Evolutionary conservation across 305 asterid species (phyloP).

Genomic region (Fraxinus greggii): DNA sequence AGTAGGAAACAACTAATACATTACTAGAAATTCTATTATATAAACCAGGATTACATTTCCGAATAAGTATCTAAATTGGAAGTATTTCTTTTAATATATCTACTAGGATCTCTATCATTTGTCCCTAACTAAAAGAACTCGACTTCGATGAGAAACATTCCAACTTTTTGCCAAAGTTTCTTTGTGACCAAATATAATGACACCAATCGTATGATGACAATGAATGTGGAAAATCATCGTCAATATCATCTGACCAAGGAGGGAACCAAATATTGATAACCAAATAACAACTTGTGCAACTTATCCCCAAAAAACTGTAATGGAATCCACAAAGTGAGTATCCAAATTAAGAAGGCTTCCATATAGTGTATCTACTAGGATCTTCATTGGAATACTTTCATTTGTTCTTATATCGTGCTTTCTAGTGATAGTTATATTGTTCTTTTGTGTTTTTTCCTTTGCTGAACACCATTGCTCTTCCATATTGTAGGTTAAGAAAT

Average conservation of each 20-base stretch:
- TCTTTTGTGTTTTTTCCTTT: constrained; percentile 2
- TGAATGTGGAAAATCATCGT: not conserved
- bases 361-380: not conserved
- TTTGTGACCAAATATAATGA: not conserved
- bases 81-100: not conserved
- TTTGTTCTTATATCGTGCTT: not conserved
- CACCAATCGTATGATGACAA: not conserved
- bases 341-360: not conserved
- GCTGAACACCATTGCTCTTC: constrained; percentile 19
- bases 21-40: not conserved
- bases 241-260: not conserved
- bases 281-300: not conserved
- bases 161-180: not conserved
- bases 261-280: not conserved
- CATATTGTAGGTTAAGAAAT: constrained; percentile 50
- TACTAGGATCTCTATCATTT: not conserved
- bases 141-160: not conserved
- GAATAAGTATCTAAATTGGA: not conserved
- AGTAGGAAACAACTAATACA: not conserved
- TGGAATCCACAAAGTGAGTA: not conserved
- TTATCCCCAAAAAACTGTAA: not conserved
- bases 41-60: not conserved
- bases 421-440: not conserved
- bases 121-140: not conserved
- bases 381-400: not conserved